Conservation (phyloP, 2,329 filamentous ascomycete genomes). For the Fusarium agapanthi region DNA sequence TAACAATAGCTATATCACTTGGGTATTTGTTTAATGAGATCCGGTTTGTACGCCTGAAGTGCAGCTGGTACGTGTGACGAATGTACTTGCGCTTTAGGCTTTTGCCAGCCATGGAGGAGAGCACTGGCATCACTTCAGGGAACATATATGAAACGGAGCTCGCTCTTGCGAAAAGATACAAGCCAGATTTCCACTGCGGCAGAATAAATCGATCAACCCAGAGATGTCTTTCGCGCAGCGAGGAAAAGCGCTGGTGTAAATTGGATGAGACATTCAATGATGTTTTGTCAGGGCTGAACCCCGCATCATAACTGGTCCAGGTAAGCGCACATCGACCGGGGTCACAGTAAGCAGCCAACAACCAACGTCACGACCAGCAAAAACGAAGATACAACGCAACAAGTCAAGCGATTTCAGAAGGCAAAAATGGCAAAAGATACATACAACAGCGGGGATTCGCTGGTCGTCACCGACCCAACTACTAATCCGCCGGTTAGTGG, state of each 20-base stretch:
- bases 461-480: neutral
- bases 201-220: accelerated
- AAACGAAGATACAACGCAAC: neutral
- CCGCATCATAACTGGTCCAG: neutral
- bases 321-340: neutral
- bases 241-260: neutral
- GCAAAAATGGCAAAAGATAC: neutral
- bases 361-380: neutral
- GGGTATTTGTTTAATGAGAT: too few relatives aligned
- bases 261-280: accelerated
- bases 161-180: accelerated
- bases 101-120: neutral
- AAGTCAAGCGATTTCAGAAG: neutral
- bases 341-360: too few relatives aligned
- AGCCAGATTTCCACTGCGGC: accelerated
- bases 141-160: accelerated
- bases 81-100: too few relatives aligned
- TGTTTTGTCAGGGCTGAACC: neutral
- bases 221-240: neutral
- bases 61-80: accelerated
- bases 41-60: accelerated
- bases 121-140: neutral
- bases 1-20: accelerated
- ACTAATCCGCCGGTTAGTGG: neutral
- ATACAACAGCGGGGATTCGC: neutral